These are phyloP conservation scores for Sonneratia caseolaris DNA, from an alignment of 345 rosid genomes.

Conservation along the genomic window DNA sequence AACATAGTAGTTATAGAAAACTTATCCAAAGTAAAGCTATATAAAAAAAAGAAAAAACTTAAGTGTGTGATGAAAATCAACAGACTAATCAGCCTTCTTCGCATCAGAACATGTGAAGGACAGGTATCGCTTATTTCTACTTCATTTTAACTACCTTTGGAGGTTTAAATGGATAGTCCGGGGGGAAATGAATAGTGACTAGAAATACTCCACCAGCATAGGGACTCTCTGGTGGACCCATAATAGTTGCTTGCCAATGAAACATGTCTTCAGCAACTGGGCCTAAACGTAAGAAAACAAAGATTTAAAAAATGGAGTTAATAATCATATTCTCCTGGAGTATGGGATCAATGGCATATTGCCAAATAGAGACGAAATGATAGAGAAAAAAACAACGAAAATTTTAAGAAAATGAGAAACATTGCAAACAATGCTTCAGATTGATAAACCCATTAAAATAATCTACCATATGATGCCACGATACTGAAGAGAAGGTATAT, in stretches of 20 bases:
- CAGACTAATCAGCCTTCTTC: neutral
- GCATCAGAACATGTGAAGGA: neutral
- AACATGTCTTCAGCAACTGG: slow-evolving; percentile 58
- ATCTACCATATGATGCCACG: neutral
- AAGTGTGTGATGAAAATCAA: neutral
- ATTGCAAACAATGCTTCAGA: neutral
- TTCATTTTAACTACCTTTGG: slow-evolving; percentile 32
- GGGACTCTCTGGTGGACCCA: slow-evolving; percentile 59
- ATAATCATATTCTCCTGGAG: no score
- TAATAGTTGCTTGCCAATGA: slow-evolving; percentile 59
- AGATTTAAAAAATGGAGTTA: slow-evolving; percentile 9
- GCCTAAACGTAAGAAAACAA: slow-evolving; percentile 20
- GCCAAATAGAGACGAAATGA: no score
- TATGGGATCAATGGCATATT: no score
- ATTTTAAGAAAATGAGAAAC: neutral
- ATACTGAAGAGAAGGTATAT: neutral
- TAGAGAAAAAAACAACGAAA: no score
- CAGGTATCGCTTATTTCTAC: neutral
- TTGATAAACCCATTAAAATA: neutral
- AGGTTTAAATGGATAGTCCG: slow-evolving; percentile 57
- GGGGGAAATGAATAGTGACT: slow-evolving; percentile 54
- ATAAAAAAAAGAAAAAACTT: neutral
- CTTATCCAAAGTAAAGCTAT: neutral
- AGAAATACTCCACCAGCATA: slow-evolving; percentile 50
- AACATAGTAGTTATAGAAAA: no score